A percentile compares a stretch with the other conserved stretches of the same genome.
Conservation (phyloP, 306 rosid genomes). For the Hippophae rhamnoides region DNA sequence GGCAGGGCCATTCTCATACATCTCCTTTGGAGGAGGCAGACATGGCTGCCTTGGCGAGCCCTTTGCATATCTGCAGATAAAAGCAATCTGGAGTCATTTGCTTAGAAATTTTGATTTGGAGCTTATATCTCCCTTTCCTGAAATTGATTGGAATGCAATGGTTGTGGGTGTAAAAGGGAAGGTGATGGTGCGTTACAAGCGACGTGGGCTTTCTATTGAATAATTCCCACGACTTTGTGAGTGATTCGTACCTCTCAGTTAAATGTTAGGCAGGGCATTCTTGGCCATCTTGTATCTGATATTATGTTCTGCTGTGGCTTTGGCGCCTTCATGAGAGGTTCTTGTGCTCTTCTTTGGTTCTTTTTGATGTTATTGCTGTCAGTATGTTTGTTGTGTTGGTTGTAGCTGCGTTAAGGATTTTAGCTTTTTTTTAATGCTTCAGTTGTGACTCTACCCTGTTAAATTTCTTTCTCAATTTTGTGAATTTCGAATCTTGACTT, state of each 20-base stretch:
- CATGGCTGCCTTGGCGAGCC: slow-evolving; percentile 99
- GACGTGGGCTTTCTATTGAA: slow-evolving; percentile 48
- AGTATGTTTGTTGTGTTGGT: no score
- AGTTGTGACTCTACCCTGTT: background rate
- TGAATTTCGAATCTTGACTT: no score
- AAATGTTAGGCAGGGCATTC: slow-evolving; percentile 12
- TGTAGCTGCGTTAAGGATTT: no score
- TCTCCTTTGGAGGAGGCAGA: slow-evolving; percentile 93
- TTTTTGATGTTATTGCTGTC: no score
- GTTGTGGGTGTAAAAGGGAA: slow-evolving; percentile 94
- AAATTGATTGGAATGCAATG: slow-evolving; percentile 98
- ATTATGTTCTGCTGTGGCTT: background rate
- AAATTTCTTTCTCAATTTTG: no score
- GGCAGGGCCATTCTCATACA: slow-evolving; percentile 79
- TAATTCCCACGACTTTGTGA: slow-evolving; percentile 11
- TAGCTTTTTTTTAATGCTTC: no score
- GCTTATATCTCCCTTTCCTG: slow-evolving; percentile 79
- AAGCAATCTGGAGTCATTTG: slow-evolving; percentile 89
- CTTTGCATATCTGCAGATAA: slow-evolving; percentile 88
- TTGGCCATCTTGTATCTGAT: slow-evolving; percentile 9
- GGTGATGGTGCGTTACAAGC: slow-evolving; percentile 87
- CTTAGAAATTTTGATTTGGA: slow-evolving; percentile 92
- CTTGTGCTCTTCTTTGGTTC: no score
- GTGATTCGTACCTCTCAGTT: background rate
- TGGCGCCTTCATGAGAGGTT: background rate